Evolutionary conservation across 2,329 filamentous ascomycete genomes (phyloP), one percentile per base, ranked within the genome.

Genomic region (Fusarium sp.): DNA sequence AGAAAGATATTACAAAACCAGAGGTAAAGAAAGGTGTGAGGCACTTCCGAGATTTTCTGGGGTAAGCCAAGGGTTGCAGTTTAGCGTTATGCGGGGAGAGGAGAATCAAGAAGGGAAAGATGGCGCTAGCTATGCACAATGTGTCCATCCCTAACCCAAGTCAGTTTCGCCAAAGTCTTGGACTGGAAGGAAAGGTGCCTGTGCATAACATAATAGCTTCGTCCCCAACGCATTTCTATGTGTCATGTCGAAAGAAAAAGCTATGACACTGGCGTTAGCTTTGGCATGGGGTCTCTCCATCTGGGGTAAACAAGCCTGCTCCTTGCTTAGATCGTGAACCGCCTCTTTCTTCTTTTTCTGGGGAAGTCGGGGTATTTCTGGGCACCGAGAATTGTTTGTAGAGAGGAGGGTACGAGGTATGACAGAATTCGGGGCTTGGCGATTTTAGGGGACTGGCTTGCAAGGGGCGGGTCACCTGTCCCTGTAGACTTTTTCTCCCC

Each of bases 101-200:
- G 24, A 41, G 44, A 56, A 56, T 22, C 10, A 37, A 49, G 51
- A 35, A 48, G 57, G 51, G 51, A 37, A 37, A 65, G 48, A 53
- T 30, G 5, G 13, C 51, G 51, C 65, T 68, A 68, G 44, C 32
- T 22, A 68, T 69, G 66, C 66, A 67, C 62, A 47, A 54, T 47
- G 64, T 69, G 66, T 70, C 41, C 50, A 46, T 67, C 62, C 66
- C 66, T 70, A 65, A 52, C 51, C 56, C 35, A 19, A 32, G 50
- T 58, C 43, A 65, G 48, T 39, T n/a, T 22, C 19, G 40, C 2
- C 30, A 24, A n/a, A 39, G 54, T 28, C 33, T 52, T 41, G 22
- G 32, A 39, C 30, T 64, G 30, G 52, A 28, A 37, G 43, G 28
- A 48, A 9, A 26, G 3, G 26, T 30, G 28, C 28, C 28, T 56